A percentile compares a stretch with the other conserved stretches of the same genome.
These are phyloP conservation scores for Adenanthera pavonina DNA, from an alignment of 306 rosid genomes.

Conservation along the genomic window DNA sequence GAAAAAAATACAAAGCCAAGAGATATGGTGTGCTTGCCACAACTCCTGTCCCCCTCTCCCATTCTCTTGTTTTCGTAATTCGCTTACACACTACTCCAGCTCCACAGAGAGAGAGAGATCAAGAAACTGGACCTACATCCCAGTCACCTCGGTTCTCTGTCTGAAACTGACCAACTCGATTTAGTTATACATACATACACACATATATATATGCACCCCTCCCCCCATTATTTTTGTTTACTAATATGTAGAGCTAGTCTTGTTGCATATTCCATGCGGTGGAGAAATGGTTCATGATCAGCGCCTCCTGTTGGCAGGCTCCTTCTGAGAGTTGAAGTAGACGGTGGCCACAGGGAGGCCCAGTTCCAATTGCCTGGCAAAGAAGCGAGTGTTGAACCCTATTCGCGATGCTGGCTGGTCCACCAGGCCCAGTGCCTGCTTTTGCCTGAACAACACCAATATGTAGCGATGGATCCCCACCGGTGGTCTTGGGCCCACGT, in stretches of 20 bases:
- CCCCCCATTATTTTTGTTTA: conserved; percentile 16
- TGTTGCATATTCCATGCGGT: background rate
- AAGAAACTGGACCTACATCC: background rate
- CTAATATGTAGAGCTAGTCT: background rate
- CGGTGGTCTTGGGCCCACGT: conserved; percentile 75
- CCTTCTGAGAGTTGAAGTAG: conserved; percentile 87
- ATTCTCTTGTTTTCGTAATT: background rate
- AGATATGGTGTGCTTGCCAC: background rate
- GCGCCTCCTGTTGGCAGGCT: conserved; percentile 70
- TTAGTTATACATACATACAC: background rate
- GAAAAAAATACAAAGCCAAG: conserved; percentile 11
- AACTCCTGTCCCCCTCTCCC: background rate
- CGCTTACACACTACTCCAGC: background rate
- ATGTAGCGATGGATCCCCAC: conserved; percentile 87
- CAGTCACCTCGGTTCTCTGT: background rate
- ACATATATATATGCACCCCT: background rate
- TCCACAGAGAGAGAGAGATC: background rate
- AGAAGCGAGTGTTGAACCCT: conserved; percentile 79
- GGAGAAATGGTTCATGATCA: conserved; percentile 4
- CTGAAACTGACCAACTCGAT: background rate
- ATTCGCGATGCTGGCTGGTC: conserved; percentile 67
- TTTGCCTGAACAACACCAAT: conserved; percentile 71
- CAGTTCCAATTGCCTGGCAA: conserved; percentile 59
- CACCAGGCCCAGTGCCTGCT: conserved; percentile 54
- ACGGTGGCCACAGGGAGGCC: conserved; percentile 85